Conservation (phyloP, 495 filamentous ascomycete genomes). For the Aspergillus asperescens region DNA sequence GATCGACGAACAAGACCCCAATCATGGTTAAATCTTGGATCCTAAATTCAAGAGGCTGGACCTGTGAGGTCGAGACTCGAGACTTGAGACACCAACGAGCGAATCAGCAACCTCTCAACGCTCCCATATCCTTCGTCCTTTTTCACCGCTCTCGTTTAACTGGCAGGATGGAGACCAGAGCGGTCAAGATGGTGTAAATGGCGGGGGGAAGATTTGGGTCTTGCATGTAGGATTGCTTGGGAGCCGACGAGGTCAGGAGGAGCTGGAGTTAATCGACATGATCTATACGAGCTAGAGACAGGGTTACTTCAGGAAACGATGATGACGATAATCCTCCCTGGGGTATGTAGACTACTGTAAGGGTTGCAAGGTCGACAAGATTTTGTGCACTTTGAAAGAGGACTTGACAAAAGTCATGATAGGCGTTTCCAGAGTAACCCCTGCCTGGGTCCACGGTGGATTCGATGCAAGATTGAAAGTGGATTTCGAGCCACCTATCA, state of each 20-base stretch:
- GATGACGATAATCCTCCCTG: conserved; percentile 10
- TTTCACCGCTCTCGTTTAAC: neutral
- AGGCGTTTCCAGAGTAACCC: neutral
- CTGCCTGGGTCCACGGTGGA: neutral
- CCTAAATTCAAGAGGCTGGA: conserved; percentile 16
- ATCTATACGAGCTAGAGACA: no score
- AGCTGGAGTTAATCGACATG: neutral
- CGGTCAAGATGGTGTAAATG: conserved; percentile 17
- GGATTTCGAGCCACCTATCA: no score
- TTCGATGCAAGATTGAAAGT: neutral
- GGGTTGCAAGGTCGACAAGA: neutral
- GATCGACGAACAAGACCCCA: conserved; percentile 16
- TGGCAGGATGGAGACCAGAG: conserved; percentile 19
- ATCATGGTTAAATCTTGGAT: conserved; percentile 7
- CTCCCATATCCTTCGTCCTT: neutral
- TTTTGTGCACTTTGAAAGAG: no score
- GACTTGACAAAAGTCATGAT: neutral
- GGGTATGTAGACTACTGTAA: neutral
- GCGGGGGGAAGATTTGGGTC: neutral
- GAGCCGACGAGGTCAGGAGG: no score
- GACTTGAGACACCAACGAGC: no score
- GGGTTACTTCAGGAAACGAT: neutral
- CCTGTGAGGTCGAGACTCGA: conserved; percentile 5
- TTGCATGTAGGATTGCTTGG: no score
- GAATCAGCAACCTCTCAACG: no score